Evolutionary conservation across 2,329 filamentous ascomycete species (phyloP).

Genomic region (Fusarium sp.): DNA sequence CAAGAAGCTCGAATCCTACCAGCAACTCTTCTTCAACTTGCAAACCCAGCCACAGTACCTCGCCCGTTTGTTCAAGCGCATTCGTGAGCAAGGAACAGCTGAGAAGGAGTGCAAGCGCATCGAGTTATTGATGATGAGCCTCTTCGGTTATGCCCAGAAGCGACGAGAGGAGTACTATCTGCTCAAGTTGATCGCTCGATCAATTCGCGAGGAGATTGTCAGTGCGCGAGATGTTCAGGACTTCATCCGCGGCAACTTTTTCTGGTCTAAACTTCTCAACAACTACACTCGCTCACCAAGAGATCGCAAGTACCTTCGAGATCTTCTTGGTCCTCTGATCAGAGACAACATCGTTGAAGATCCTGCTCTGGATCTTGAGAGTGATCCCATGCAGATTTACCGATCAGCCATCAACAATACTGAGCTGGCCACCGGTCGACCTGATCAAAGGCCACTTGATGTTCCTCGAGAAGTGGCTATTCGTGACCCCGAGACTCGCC

Average conservation of each 20-base stretch:
- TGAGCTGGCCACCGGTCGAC: constrained; percentile 88
- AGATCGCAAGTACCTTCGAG: constrained; percentile 90
- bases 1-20: constrained; percentile 95
- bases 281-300: constrained; percentile 92
- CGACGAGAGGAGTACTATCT: constrained; percentile 96
- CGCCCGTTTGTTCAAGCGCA: constrained; percentile 83
- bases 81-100: constrained; percentile 83
- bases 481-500: constrained; percentile 89
- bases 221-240: constrained; percentile 79
- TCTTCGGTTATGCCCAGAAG: constrained; percentile 98
- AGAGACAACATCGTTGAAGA: constrained; percentile 95
- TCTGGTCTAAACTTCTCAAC: constrained; percentile 87
- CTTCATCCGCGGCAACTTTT: constrained; percentile 88
- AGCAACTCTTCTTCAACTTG: constrained; percentile 96
- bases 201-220: constrained; percentile 87
- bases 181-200: constrained; percentile 84
- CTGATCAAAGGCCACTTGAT: constrained; percentile 83
- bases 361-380: constrained; percentile 89
- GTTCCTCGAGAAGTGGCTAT: constrained; percentile 95
- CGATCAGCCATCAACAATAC: constrained; percentile 96
- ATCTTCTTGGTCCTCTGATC: constrained; percentile 85
- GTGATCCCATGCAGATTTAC: constrained; percentile 97
- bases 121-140: constrained; percentile 92
- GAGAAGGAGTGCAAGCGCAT: constrained; percentile 95
- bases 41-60: constrained; percentile 97